phyloP scores from a whole-genome alignment of 2,329 filamentous ascomycete genomes.

The Ophiosphaerella korrae region DNA sequence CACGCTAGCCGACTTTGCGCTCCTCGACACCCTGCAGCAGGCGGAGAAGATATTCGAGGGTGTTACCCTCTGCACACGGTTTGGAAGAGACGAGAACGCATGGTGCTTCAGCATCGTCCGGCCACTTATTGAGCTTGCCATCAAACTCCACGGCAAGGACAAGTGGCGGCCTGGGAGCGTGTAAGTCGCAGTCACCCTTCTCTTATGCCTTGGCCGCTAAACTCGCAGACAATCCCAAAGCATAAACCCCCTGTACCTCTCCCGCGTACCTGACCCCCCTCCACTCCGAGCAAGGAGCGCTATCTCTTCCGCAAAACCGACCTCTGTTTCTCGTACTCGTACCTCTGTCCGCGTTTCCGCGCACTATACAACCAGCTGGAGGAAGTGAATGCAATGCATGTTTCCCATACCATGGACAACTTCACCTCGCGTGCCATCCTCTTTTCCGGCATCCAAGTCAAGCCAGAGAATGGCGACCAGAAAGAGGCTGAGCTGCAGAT shows the following conservation, averaged over 20 bases:
- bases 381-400: not conserved
- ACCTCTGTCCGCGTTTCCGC: constrained; percentile 10
- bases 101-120: constrained; percentile 9
- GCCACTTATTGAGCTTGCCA: constrained; percentile 13
- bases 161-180: constrained; percentile 13
- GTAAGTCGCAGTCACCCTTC: too few species aligned
- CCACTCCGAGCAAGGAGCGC: not conserved
- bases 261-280: not conserved
- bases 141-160: constrained; percentile 8
- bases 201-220: too few species aligned
- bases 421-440: constrained; percentile 8
- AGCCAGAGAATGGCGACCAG: constrained; percentile 14
- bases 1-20: constrained; percentile 5
- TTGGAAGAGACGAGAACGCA: constrained; percentile 12
- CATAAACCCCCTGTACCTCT: constrained; percentile 7
- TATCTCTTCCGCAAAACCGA: constrained; percentile 13
- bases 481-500: constrained; percentile 25
- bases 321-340: constrained; percentile 5
- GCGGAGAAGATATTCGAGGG: constrained; percentile 13
- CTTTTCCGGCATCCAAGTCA: constrained; percentile 24
- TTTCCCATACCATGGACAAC: constrained; percentile 2
- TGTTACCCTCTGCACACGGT: constrained; percentile 9
- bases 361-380: constrained; percentile 12
- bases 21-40: constrained; percentile 3
- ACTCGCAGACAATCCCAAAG: constrained; percentile 11